Evolutionary conservation across 1,284 basidiomycete species (phyloP).

Genomic region (Boletus albobrunnescens): DNA sequence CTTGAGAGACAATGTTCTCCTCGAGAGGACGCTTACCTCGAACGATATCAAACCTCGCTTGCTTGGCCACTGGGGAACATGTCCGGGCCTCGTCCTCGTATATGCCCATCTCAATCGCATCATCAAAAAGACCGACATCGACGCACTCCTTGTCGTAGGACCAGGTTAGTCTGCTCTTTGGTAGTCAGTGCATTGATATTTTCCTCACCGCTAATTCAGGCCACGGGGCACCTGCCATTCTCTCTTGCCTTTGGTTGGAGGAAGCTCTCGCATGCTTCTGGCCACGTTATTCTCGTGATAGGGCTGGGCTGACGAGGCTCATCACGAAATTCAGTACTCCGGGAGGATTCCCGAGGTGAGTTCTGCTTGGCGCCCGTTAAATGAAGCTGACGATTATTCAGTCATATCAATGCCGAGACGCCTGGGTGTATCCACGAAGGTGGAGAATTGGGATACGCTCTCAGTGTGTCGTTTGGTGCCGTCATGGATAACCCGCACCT

Average conservation of each 20-base stretch:
- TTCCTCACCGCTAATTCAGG: slow-evolving; percentile 34
- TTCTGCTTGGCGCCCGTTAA: not conserved
- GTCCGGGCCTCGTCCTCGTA: slow-evolving; percentile 72
- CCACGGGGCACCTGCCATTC: slow-evolving; percentile 78
- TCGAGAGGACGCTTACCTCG: slow-evolving; percentile 54
- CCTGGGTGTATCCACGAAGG: slow-evolving; percentile 90
- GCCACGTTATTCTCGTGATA: slow-evolving; percentile 65
- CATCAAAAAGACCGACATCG: slow-evolving; percentile 56
- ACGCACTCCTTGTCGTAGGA: slow-evolving; percentile 70
- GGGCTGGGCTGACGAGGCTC: slow-evolving; percentile 61
- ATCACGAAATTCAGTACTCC: slow-evolving; percentile 63
- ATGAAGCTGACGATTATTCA: slow-evolving; percentile 21
- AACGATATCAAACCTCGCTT: slow-evolving; percentile 78
- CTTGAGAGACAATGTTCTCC: slow-evolving; percentile 67
- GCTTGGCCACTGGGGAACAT: slow-evolving; percentile 75
- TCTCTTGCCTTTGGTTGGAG: slow-evolving; percentile 80
- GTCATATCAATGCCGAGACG: slow-evolving; percentile 75
- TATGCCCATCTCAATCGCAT: slow-evolving; percentile 81
- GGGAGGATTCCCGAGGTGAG: slow-evolving; percentile 61
- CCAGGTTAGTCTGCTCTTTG: slow-evolving; percentile 41
- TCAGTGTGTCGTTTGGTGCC: slow-evolving; percentile 78
- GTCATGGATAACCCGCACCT: slow-evolving; percentile 88
- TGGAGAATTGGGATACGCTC: slow-evolving; percentile 85
- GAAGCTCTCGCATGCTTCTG: slow-evolving; percentile 73
- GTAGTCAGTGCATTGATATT: no score